Conservation (phyloP, 257 asterid genomes). For the Solanum chiquidenum region DNA sequence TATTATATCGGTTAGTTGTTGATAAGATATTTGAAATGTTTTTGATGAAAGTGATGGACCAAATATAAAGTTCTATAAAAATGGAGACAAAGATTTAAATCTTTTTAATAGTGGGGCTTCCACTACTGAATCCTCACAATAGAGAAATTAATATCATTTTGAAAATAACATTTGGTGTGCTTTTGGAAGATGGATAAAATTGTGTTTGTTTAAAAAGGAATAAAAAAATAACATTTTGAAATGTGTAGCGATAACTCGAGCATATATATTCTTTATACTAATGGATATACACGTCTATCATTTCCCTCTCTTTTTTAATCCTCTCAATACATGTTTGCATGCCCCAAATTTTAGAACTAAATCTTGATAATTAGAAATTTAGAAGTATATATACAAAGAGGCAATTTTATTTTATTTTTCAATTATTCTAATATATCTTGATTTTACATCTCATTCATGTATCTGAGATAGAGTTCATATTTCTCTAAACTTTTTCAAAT, state of each 20-base stretch:
- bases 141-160: background rate
- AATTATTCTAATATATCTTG: too few species aligned
- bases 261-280: too few species aligned
- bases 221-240: background rate
- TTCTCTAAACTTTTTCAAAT: too few species aligned
- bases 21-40: background rate
- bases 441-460: too few species aligned
- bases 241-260: background rate
- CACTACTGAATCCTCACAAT: background rate
- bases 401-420: too few species aligned
- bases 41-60: background rate
- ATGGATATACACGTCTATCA: too few species aligned
- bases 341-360: background rate
- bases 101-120: background rate
- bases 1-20: background rate
- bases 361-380: background rate
- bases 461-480: too few species aligned
- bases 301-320: background rate
- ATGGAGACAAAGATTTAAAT: background rate
- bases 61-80: background rate
- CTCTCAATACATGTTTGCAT: background rate
- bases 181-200: background rate
- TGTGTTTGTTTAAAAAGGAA: background rate
- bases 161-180: background rate
- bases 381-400: too few species aligned